Conservation (phyloP, 129 eudicot species). For the Erigeron canadensis region DNA sequence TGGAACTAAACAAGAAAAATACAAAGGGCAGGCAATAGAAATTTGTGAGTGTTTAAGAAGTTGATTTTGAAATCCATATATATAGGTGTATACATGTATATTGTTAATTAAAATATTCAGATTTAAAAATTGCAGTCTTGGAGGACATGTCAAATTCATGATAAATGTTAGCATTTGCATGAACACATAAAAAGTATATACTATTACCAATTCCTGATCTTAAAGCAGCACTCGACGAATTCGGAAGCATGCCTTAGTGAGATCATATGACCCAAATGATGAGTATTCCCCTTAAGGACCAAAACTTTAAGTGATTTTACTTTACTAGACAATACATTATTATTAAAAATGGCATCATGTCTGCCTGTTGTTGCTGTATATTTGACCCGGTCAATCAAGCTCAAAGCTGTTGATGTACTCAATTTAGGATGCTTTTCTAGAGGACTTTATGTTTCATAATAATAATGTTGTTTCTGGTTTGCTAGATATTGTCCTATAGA, state of each 20-base stretch:
- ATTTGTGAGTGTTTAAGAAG: conserved; percentile 14
- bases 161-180: conserved; percentile 32
- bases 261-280: conserved; percentile 34
- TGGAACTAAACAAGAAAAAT: background rate
- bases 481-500: conserved; percentile 14
- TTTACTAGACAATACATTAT: conserved; percentile 36
- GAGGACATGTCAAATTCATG: conserved; percentile 18
- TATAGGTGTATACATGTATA: conserved; percentile 4
- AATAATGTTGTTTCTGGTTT: conserved; percentile 25
- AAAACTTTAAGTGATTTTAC: conserved; percentile 23
- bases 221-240: conserved; percentile 15
- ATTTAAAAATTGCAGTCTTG: conserved; percentile 1
- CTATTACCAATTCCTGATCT: background rate
- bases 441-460: conserved; percentile 9
- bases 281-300: conserved; percentile 26
- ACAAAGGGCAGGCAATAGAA: background rate
- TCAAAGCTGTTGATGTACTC: conserved; percentile 18
- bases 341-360: conserved; percentile 31
- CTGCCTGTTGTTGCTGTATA: conserved; percentile 15
- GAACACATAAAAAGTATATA: conserved; percentile 8
- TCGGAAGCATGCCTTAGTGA: conserved; percentile 35
- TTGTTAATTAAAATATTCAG: background rate
- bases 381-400: conserved; percentile 19
- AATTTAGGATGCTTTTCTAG: conserved; percentile 19
- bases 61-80: conserved; percentile 27